phyloP scores from a whole-genome alignment of 2,329 filamentous ascomycete genomes.

The Aspergillus unguis region DNA sequence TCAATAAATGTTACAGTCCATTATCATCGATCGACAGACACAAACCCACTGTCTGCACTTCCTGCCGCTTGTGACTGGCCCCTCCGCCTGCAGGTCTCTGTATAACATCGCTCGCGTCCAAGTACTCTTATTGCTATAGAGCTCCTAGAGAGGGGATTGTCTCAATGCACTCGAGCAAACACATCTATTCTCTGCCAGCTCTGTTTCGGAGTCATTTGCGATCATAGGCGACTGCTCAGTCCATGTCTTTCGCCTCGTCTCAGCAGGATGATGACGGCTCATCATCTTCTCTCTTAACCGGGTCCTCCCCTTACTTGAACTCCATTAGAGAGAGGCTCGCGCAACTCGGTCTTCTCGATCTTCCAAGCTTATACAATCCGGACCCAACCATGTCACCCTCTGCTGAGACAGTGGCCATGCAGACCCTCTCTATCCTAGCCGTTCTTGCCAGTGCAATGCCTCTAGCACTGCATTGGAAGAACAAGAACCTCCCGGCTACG shows the following conservation, averaged over 20 bases:
- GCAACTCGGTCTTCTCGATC: neutral
- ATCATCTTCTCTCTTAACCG: conserved; percentile 11
- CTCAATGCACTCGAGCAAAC: conserved; percentile 10
- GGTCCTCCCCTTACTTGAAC: neutral
- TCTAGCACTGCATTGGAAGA: conserved; percentile 58
- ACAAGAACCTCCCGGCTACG: conserved; percentile 59
- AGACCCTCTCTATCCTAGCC: conserved; percentile 49
- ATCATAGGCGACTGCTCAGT: conserved; percentile 9
- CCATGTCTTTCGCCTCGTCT: conserved; percentile 4
- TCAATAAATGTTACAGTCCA: conserved; percentile 11
- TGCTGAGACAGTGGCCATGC: conserved; percentile 42
- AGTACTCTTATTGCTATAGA: neutral
- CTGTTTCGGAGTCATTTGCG: conserved; percentile 10
- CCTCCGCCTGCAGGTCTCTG: conserved; percentile 4
- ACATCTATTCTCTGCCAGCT: conserved; percentile 1
- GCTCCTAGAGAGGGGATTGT: conserved; percentile 8
- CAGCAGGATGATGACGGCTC: conserved; percentile 12
- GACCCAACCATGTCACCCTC: conserved; percentile 13
- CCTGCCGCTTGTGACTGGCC: neutral
- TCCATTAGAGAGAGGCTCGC: neutral
- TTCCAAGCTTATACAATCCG: conserved; percentile 5
- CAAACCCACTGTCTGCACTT: conserved; percentile 4
- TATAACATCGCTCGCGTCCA: neutral
- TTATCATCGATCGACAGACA: conserved; percentile 6
- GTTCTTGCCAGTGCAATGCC: conserved; percentile 56